Base-by-base conservation (phyloP, 2,329 filamentous ascomycete species). In the Fusarium piperis region DNA sequence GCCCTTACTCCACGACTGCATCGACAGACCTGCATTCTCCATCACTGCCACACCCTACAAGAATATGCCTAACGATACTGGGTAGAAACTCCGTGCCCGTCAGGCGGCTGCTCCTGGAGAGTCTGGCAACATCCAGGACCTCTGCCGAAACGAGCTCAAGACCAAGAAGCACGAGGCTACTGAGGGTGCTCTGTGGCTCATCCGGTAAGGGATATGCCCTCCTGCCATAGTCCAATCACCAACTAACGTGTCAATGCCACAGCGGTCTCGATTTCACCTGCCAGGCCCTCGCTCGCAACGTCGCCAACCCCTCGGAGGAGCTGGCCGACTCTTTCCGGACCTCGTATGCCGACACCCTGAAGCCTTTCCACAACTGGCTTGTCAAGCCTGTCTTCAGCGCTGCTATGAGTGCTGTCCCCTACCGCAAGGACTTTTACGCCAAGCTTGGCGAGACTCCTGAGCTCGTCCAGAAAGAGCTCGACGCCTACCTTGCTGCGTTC, bases 231-330 rank as follows among this genome's bases (percentile, higher is more conserved):
- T 30, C 12, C 1, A 9, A 30, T 26, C 4, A 8, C 0, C 33
- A 13, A 20, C 62, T 51, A 64, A 58, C 53, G 46, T 28, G 46
- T 33, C 56, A 26, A 48, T 10, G 9, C n/a, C 38, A 59, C 76
- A 97, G 95, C 70, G 96, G 93, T 67, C 93, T 98, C 78, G 94
- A 98, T 79, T 99, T 99, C 86, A 98, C 95, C 73, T 90, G 91
- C 79, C 91, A 94, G 81, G 93, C 93, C 67, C 91, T 99, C 70
- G 90, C 90, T 79, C 87, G 91, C 81, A 97, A 97, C 85, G 78
- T 94, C 72, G 83, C 87, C 78, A 90, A 92, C 78, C 79, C 89
- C 60, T 75, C 81, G 73, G 89, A 94, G 79, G 94, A 98, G 84
- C 92, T 99, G 70, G 87, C 93, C 67, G 87, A 89, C 74, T 97